Evolutionary conservation across 2,329 filamentous ascomycete genomes (phyloP), one percentile per base, ranked within the genome.

Genomic region (Trichoderma atrobrunneum): DNA sequence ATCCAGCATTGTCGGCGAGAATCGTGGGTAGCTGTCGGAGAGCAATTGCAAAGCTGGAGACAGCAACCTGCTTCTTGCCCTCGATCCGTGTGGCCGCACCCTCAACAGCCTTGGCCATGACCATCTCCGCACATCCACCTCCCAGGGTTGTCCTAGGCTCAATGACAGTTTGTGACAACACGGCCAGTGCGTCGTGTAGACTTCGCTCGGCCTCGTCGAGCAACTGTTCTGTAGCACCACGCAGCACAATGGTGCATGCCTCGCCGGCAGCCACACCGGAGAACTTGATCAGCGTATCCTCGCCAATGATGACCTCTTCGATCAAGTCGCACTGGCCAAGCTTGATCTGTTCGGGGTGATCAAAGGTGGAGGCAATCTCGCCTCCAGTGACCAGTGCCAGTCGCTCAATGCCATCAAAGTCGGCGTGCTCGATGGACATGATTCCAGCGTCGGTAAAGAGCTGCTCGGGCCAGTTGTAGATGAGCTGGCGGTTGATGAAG

Each of bases 381-480:
- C 95, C 96, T 74, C 96, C 96, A 7, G 96, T 99, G 59, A 99
- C 96, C 65, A 99, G 87, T 11, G 96, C 95, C 77, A 99, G 84
- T 57, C 96, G 90, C 87, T 99, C 96, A 76, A 99, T 97, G 75
- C 96, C 96, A 80, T 99, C 96, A 80, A 99, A 99, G 84, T 99
- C 96, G 76, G 96, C 96, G 82, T 99, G 96, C 86, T 99, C 96
- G 77, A 99, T 99, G 32, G 94, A 97, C 87, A 97, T 93, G 83
- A 99, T 98, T 74, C 96, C 96, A 8, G 95, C 95, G 82, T 99
- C 96, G 43, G 95, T 94, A 80, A 99, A 99, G 61, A 99, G 91
- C 85, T 99, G 96, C 84, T 99, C 96, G 7, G 96, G 96, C 96
- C 96, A 99, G 88, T 99, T 99, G 88, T 99, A 99, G 85, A 99